These are phyloP conservation scores for Theileria parva DNA, from an alignment of 169 alveolate genomes.

Conservation along the genomic window DNA sequence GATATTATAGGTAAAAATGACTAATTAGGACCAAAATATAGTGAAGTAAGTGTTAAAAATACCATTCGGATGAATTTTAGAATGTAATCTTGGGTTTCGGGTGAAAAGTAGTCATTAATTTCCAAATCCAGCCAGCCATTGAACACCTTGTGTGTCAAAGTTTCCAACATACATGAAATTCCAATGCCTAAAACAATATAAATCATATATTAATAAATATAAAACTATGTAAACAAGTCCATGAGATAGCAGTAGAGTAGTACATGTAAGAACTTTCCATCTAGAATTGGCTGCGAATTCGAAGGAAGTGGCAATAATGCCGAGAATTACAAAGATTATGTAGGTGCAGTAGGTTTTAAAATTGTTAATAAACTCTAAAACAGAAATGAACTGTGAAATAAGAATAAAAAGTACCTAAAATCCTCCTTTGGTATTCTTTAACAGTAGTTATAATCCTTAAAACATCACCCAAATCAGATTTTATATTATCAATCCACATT, in stretches of 20 bases:
- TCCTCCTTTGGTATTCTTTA: constrained; percentile 32
- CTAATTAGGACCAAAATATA: neutral
- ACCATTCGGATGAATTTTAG: neutral
- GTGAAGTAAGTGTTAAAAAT: neutral
- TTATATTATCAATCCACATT: constrained; percentile 47
- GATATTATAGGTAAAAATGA: neutral
- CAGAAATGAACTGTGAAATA: neutral
- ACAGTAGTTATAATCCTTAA: constrained; percentile 23
- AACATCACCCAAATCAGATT: constrained; percentile 29
- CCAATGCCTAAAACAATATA: constrained; percentile 21
- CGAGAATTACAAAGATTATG: constrained; percentile 26
- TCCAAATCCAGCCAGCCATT: constrained; percentile 11
- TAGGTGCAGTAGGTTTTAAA: constrained; percentile 44
- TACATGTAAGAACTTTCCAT: constrained; percentile 6
- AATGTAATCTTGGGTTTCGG: constrained; percentile 3
- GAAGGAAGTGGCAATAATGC: constrained; percentile 37
- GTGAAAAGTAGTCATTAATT: neutral
- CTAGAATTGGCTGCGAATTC: constrained; percentile 41
- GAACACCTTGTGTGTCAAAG: constrained; percentile 17
- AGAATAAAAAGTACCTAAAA: constrained; percentile 27
- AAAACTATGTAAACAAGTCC: neutral
- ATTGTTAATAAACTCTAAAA: constrained; percentile 47
- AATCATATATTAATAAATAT: neutral
- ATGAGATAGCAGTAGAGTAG: neutral
- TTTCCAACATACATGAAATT: constrained; percentile 35